These are phyloP conservation scores for Podospora fimiseda DNA, from an alignment of 495 filamentous ascomycete genomes.

Conservation along the genomic window DNA sequence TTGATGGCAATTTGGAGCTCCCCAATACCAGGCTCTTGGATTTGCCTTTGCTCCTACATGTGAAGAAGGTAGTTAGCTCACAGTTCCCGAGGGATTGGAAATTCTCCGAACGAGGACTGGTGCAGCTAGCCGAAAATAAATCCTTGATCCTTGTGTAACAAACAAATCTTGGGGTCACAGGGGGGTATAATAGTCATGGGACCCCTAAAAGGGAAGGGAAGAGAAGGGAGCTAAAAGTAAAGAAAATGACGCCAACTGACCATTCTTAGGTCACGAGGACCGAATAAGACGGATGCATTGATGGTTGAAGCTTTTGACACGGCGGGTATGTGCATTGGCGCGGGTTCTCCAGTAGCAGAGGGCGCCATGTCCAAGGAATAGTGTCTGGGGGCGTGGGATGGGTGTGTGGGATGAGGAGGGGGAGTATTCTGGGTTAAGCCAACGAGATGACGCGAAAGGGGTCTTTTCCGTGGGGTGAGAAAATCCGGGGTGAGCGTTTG, in stretches of 20 bases:
- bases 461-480: slow-evolving; percentile 21
- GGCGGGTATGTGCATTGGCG: slow-evolving; percentile 40
- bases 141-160: slow-evolving; percentile 23
- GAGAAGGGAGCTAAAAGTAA: no score
- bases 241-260: slow-evolving; percentile 27
- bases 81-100: slow-evolving; percentile 10
- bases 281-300: slow-evolving; percentile 47
- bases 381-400: neutral
- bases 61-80: slow-evolving; percentile 9
- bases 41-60: slow-evolving; percentile 39
- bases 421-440: slow-evolving; percentile 22
- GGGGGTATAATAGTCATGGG: no score
- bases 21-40: slow-evolving; percentile 40
- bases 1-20: slow-evolving; percentile 70
- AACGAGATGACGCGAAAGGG: slow-evolving; percentile 15
- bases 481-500: slow-evolving; percentile 10
- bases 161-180: slow-evolving; percentile 10
- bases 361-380: slow-evolving; percentile 41
- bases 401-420: slow-evolving; percentile 26
- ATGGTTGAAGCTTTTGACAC: slow-evolving; percentile 37
- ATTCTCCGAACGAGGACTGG: slow-evolving; percentile 12
- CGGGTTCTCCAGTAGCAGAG: slow-evolving; percentile 35
- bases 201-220: no score
- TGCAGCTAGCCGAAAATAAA: slow-evolving; percentile 17
- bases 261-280: slow-evolving; percentile 45